Evolutionary conservation across 345 rosid genomes (phyloP).

Genomic region (Chamaenerion angustifolium): DNA sequence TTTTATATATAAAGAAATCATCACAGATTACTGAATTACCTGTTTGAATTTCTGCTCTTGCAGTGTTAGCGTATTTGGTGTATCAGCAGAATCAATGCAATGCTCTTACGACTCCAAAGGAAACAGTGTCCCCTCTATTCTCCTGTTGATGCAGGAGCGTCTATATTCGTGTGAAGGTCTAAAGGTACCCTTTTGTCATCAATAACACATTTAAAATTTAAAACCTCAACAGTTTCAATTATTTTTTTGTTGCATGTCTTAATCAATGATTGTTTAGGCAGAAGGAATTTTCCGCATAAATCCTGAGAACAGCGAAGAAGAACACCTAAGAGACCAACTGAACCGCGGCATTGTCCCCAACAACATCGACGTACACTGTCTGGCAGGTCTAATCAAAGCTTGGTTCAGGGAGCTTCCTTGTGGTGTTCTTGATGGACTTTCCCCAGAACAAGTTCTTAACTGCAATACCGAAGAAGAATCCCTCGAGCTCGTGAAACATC

Average conservation of each 20-base stretch:
- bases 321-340: slow-evolving; percentile 75
- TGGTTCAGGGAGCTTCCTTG: slow-evolving; percentile 97
- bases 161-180: slow-evolving; percentile 66
- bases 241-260: neutral
- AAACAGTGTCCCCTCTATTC: slow-evolving; percentile 88
- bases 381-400: slow-evolving; percentile 94
- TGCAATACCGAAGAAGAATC: slow-evolving; percentile 77
- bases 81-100: slow-evolving; percentile 96
- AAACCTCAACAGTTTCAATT: too few relatives aligned
- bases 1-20: too few relatives aligned
- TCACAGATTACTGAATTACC: too few relatives aligned
- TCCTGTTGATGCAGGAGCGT: slow-evolving; percentile 80
- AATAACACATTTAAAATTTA: too few relatives aligned
- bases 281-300: slow-evolving; percentile 95
- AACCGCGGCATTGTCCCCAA: slow-evolving; percentile 86
- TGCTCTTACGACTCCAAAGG: slow-evolving; percentile 66
- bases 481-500: slow-evolving; percentile 56
- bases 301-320: slow-evolving; percentile 91
- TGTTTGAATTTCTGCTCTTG: slow-evolving; percentile 4
- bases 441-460: slow-evolving; percentile 80
- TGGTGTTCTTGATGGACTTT: slow-evolving; percentile 92
- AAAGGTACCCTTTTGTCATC: slow-evolving; percentile 31
- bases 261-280: slow-evolving; percentile 27
- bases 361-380: slow-evolving; percentile 75
- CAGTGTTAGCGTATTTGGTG: slow-evolving; percentile 94